A percentile compares a stretch with the other conserved stretches of the same genome.
Evolutionary conservation across 1,139 yeast species (phyloP).

Genomic region (Geotrichum klebahnii): DNA sequence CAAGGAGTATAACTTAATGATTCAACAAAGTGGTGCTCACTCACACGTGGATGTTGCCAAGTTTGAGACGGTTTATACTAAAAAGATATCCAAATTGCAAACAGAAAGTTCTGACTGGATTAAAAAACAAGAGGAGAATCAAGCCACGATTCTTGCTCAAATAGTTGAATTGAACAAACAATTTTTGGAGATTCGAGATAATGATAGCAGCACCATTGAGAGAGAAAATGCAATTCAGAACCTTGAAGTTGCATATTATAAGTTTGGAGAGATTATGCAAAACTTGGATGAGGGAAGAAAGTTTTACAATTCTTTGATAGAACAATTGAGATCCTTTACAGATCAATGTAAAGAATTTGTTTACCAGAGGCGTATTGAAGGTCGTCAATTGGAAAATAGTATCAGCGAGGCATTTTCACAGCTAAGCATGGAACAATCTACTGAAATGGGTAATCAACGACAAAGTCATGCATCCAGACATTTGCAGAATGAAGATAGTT

Average conservation of each 20-base stretch:
- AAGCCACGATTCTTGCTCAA: constrained; percentile 45
- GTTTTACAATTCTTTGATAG: constrained; percentile 63
- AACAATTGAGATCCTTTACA: constrained; percentile 48
- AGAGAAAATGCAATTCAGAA: constrained; percentile 52
- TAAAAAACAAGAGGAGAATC: constrained; percentile 42
- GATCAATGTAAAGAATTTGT: constrained; percentile 54
- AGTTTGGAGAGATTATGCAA: constrained; percentile 53
- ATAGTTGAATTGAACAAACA: constrained; percentile 44
- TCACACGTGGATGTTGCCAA: constrained; percentile 32
- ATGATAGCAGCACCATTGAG: constrained; percentile 36
- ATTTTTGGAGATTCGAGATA: constrained; percentile 38
- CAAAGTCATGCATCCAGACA: no score
- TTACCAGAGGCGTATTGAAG: constrained; percentile 52
- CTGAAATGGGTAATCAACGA: no score
- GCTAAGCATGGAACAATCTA: constrained; percentile 2
- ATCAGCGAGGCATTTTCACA: constrained; percentile 14
- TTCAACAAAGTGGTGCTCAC: constrained; percentile 25
- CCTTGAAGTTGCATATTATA: constrained; percentile 52
- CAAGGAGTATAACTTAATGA: constrained; percentile 25
- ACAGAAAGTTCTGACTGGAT: constrained; percentile 42
- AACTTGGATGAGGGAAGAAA: constrained; percentile 66
- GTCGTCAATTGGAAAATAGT: constrained; percentile 46
- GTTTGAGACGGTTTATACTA: constrained; percentile 36
- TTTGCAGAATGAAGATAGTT: no score
- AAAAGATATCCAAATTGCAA: constrained; percentile 39